A percentile compares a stretch with the other conserved stretches of the same genome.
Evolutionary conservation across 2,329 filamentous ascomycete species (phyloP).

Genomic region (Pestalotiopsis sp.): DNA sequence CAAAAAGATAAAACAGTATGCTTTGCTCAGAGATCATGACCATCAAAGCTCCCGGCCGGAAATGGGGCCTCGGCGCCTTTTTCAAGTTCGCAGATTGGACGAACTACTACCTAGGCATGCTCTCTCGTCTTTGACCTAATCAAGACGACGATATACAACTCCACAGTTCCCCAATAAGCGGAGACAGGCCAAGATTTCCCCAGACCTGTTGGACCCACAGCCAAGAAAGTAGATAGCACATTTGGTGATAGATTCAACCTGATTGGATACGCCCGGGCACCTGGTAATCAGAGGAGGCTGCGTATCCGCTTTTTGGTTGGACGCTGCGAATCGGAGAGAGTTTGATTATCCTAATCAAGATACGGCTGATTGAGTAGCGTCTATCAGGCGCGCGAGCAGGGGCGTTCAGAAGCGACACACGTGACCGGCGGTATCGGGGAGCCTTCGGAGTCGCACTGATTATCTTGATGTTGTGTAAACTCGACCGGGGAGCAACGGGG

Average conservation of each 20-base stretch:
- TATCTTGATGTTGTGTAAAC: neutral
- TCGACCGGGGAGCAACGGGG: neutral
- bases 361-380: neutral
- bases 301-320: neutral
- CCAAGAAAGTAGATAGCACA: neutral
- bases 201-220: neutral
- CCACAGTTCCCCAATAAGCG: neutral
- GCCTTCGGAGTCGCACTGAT: neutral
- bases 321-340: neutral
- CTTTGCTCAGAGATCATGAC: neutral
- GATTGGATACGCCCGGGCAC: neutral
- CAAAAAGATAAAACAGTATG: neutral
- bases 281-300: neutral
- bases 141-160: neutral
- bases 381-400: neutral
- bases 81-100: neutral
- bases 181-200: neutral
- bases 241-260: neutral
- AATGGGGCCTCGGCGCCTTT: neutral
- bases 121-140: neutral
- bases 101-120: neutral
- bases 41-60: neutral
- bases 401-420: neutral
- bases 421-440: neutral
- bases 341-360: neutral